Conservation (phyloP, 495 filamentous ascomycete species). For the Cercophora samala region DNA sequence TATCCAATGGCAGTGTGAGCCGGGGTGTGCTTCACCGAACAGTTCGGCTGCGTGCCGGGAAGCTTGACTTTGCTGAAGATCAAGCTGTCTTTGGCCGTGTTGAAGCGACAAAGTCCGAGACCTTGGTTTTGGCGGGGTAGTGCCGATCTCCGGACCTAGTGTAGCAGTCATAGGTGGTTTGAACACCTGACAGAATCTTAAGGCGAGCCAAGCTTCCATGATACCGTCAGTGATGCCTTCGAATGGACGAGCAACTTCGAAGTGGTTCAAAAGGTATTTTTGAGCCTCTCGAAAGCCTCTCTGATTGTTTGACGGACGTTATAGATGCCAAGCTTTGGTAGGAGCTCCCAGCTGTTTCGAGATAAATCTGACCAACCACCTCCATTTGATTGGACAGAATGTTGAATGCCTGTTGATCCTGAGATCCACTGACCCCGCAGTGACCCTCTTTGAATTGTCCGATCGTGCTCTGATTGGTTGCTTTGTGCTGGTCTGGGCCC, state of each 20-base stretch:
- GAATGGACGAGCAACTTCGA: neutral
- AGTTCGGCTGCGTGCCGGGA: neutral
- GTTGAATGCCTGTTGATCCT: too few relatives aligned
- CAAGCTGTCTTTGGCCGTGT: neutral
- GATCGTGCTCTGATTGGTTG: neutral
- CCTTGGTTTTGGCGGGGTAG: neutral
- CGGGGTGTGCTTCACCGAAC: neutral
- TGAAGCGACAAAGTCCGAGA: neutral
- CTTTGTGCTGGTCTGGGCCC: neutral
- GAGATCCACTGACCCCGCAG: constrained; percentile 5
- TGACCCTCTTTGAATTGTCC: constrained; percentile 2
- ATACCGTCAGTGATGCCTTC: too few relatives aligned
- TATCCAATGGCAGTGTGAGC: neutral
- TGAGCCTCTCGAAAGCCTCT: too few relatives aligned
- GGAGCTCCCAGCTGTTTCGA: neutral
- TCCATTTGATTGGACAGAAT: constrained; percentile 11
- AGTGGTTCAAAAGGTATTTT: neutral
- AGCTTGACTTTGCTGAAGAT: neutral
- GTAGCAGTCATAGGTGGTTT: neutral
- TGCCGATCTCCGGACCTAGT: neutral
- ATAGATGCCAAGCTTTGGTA: neutral
- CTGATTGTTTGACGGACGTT: neutral
- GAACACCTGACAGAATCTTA: neutral
- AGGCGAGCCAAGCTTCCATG: too few relatives aligned
- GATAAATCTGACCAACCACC: constrained; percentile 15